A percentile compares a stretch with the other conserved stretches of the same genome.
These are phyloP conservation scores for Geotrichum siamense DNA, from an alignment of 1,139 yeast species.

Conservation along the genomic window DNA sequence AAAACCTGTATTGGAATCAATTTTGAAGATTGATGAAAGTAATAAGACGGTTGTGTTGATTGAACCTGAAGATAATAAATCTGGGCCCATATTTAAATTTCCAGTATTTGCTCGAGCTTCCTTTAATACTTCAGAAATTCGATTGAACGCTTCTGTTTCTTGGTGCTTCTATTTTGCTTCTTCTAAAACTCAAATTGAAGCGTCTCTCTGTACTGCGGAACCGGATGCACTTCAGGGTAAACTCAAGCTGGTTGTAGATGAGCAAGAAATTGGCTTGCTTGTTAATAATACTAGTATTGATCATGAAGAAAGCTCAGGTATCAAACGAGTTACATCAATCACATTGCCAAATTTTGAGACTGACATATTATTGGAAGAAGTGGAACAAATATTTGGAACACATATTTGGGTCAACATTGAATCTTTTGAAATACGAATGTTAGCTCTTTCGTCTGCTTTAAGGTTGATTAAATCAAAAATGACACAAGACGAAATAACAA, in stretches of 20 bases:
- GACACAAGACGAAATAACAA: constrained; percentile 10
- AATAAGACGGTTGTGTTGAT: background rate
- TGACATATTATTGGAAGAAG: constrained; percentile 7
- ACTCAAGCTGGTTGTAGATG: constrained; percentile 4
- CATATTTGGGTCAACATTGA: constrained; percentile 6
- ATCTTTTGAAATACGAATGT: constrained; percentile 13
- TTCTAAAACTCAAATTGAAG: constrained; percentile 4
- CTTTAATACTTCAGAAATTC: constrained; percentile 14
- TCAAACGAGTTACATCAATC: constrained; percentile 13
- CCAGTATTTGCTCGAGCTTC: constrained; percentile 9
- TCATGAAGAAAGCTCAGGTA: constrained; percentile 12
- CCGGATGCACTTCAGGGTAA: constrained; percentile 1
- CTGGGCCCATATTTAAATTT: background rate
- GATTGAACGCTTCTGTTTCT: constrained; percentile 11
- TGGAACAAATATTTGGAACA: constrained; percentile 1
- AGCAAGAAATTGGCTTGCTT: constrained; percentile 13
- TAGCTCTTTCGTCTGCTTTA: constrained; percentile 11
- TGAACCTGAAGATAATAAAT: background rate
- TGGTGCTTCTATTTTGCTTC: constrained; percentile 16
- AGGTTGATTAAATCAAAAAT: constrained; percentile 13
- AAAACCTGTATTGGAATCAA: constrained; percentile 6
- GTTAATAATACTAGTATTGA: constrained; percentile 7
- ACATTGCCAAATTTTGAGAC: constrained; percentile 12
- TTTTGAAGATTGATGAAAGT: background rate
- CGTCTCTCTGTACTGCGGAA: constrained; percentile 1